These are phyloP conservation scores for Sistotremastrum niveocremeum DNA, from an alignment of 768 basidiomycete genomes.

Conservation along the genomic window DNA sequence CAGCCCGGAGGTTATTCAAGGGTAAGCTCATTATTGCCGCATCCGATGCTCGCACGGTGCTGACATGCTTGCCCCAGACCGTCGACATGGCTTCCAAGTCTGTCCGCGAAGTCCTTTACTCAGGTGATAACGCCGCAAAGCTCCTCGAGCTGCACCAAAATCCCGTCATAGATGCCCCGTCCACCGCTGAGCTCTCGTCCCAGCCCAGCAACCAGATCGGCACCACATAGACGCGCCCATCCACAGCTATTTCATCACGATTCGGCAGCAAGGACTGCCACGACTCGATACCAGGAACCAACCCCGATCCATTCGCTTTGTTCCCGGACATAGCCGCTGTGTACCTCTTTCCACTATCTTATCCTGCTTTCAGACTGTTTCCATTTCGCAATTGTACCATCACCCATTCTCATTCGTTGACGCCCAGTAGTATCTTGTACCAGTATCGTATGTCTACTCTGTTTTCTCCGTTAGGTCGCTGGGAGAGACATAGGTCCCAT, in stretches of 20 bases:
- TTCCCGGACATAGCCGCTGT: too few species aligned
- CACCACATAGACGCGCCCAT: conserved; percentile 28
- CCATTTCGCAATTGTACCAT: neutral
- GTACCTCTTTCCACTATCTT: conserved; percentile 6
- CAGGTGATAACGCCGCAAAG: conserved; percentile 48
- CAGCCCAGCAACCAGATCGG: conserved; percentile 12
- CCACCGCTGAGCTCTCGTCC: conserved; percentile 4
- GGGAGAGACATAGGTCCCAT: too few species aligned
- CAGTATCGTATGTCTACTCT: too few species aligned
- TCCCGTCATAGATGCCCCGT: conserved; percentile 7
- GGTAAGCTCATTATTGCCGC: conserved; percentile 25
- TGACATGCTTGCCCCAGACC: conserved; percentile 26
- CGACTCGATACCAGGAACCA: too few species aligned
- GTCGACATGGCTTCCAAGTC: conserved; percentile 62
- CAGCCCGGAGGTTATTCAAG: conserved; percentile 44
- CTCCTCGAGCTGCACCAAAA: conserved; percentile 49
- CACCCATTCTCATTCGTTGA: neutral
- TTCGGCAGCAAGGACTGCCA: too few species aligned
- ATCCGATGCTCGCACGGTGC: conserved; percentile 18
- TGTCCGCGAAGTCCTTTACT: conserved; percentile 53
- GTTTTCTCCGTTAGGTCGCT: too few species aligned
- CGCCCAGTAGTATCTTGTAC: too few species aligned
- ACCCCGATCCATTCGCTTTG: too few species aligned
- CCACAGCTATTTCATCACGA: conserved; percentile 18
- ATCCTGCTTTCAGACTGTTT: conserved; percentile 12